phyloP scores from a whole-genome alignment of 163 green algal genomes.

The Coccomyxa subellipsoidea region DNA sequence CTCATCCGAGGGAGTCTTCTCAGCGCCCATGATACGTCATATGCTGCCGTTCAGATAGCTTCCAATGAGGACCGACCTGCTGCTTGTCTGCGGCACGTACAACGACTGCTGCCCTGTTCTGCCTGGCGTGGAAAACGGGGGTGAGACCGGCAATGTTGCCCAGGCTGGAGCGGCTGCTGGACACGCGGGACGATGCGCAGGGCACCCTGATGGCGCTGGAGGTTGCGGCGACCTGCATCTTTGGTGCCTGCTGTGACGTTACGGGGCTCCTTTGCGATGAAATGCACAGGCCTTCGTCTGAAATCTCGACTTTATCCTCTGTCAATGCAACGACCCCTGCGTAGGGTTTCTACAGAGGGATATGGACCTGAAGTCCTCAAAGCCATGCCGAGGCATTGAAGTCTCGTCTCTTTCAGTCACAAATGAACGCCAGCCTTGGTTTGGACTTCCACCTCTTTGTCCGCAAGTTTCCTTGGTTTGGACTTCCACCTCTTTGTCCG shows the following conservation, averaged over 20 bases:
- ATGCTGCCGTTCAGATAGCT: too few relatives aligned
- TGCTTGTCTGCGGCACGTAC: neutral
- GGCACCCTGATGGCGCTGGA: slow-evolving; percentile 3
- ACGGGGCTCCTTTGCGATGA: neutral
- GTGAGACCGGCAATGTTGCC: neutral
- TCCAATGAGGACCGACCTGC: neutral
- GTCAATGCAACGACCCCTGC: neutral
- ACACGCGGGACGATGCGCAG: slow-evolving; percentile 1
- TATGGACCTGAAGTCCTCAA: neutral
- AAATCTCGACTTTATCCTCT: neutral
- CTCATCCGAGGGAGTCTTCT: too few relatives aligned
- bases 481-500: too few relatives aligned
- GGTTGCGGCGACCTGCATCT: neutral
- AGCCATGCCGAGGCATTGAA: neutral
- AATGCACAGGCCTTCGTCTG: neutral
- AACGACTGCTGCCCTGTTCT: neutral
- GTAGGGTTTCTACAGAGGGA: neutral
- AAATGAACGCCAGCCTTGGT: too few relatives aligned
- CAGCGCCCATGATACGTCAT: too few relatives aligned
- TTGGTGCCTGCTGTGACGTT: neutral
- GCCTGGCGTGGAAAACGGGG: neutral
- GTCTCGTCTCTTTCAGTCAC: neutral
- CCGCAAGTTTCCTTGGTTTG: too few relatives aligned
- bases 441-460: too few relatives aligned
- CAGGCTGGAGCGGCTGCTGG: slow-evolving; percentile 10